Evolutionary conservation across 192 early-diverging fungal species (phyloP).

Genomic region (Mortierella claussenii): DNA sequence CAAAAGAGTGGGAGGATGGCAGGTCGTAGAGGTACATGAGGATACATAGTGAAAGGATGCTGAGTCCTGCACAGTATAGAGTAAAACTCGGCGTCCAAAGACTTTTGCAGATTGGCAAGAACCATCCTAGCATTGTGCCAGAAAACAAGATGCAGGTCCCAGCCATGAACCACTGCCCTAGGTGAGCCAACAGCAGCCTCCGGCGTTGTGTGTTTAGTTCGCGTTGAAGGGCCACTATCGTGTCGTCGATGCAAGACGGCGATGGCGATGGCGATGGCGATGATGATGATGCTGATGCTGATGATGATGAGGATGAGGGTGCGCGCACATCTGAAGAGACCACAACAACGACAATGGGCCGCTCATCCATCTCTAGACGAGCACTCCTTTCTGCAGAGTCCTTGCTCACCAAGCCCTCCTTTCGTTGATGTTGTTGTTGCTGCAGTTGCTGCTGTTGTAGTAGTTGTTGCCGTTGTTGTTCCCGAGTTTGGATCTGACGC

Average conservation of each 20-base stretch:
- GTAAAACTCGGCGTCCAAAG: slow-evolving; percentile 67
- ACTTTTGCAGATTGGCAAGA: slow-evolving; percentile 60
- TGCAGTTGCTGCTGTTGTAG: neutral
- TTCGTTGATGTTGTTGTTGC: too few species aligned
- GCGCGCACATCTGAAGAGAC: too few species aligned
- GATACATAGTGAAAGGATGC: slow-evolving; percentile 27
- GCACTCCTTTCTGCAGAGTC: too few species aligned
- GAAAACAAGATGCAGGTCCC: slow-evolving; percentile 14
- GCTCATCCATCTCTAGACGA: too few species aligned
- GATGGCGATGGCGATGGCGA: too few species aligned
- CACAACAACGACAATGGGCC: too few species aligned
- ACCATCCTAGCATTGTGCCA: slow-evolving; percentile 21
- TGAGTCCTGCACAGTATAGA: slow-evolving; percentile 46
- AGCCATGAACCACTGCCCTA: slow-evolving; percentile 31
- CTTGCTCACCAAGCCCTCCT: too few species aligned
- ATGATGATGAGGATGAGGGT: too few species aligned
- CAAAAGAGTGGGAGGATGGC: neutral
- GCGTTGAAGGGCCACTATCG: neutral
- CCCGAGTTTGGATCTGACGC: too few species aligned
- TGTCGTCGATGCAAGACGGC: too few species aligned
- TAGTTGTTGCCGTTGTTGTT: neutral
- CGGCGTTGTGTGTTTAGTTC: neutral
- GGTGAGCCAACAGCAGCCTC: slow-evolving; percentile 7
- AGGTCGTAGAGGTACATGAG: slow-evolving; percentile 52
- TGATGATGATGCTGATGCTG: too few species aligned